Percentiles rank a stretch among this genome's conserved stretches.
Conservation (phyloP, 2,329 filamentous ascomycete genomes). For the Colletotrichum liaoningense region DNA sequence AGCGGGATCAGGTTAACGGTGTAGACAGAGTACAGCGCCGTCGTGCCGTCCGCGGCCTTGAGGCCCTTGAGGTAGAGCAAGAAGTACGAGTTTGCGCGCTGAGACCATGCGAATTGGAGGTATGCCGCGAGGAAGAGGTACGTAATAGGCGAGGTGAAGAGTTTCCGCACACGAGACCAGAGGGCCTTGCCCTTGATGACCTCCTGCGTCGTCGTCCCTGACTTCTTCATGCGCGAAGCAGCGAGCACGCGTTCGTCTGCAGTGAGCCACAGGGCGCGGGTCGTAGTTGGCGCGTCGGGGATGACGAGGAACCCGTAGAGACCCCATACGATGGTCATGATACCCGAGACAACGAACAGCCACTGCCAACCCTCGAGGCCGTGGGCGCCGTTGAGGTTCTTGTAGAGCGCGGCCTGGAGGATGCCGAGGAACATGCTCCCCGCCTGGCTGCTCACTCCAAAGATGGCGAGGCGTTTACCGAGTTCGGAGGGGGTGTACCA, state of each 20-base stretch:
- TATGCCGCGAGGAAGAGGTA: constrained; percentile 42
- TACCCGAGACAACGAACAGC: constrained; percentile 69
- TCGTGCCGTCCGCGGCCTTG: constrained; percentile 28
- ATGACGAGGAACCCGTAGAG: constrained; percentile 61
- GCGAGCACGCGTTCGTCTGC: constrained; percentile 48
- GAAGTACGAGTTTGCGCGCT: constrained; percentile 45
- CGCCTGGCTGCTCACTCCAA: constrained; percentile 61
- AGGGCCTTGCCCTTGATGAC: constrained; percentile 39
- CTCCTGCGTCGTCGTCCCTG: constrained; percentile 37
- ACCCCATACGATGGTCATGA: constrained; percentile 67
- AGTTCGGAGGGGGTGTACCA: constrained; percentile 57
- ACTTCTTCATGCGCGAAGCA: constrained; percentile 35
- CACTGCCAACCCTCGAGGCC: constrained; percentile 65
- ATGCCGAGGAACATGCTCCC: constrained; percentile 68
- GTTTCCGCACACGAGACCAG: constrained; percentile 40
- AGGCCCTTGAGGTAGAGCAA: constrained; percentile 39
- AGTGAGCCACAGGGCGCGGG: constrained; percentile 44
- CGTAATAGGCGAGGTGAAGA: constrained; percentile 39
- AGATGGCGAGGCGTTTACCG: constrained; percentile 62
- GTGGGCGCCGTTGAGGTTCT: constrained; percentile 58
- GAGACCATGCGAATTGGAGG: constrained; percentile 42
- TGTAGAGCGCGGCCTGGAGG: constrained; percentile 65
- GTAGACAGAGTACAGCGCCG: constrained; percentile 39
- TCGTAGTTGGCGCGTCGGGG: constrained; percentile 41
- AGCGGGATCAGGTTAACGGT: constrained; percentile 44